These are phyloP conservation scores for Cokeromyces recurvatus DNA, from an alignment of 371 early-diverging fungal genomes.

Conservation along the genomic window DNA sequence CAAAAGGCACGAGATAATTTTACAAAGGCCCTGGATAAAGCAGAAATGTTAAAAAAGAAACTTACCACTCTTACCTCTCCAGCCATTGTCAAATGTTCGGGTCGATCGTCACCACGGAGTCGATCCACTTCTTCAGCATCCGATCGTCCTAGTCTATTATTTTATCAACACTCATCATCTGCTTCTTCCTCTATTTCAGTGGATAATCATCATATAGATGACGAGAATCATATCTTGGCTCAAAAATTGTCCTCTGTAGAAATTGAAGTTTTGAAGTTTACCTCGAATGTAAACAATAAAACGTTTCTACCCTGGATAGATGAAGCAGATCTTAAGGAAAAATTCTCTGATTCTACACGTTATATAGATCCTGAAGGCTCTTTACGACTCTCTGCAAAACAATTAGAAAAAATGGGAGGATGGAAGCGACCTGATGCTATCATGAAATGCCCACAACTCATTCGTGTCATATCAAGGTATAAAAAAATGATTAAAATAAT, in stretches of 20 bases:
- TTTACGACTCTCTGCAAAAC: conserved; percentile 70
- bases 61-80: background rate
- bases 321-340: conserved; percentile 56
- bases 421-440: conserved; percentile 83
- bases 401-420: conserved; percentile 64
- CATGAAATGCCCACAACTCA: conserved; percentile 62
- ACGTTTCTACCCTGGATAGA: conserved; percentile 76
- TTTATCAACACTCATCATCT: conserved; percentile 14
- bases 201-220: conserved; percentile 5
- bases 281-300: conserved; percentile 69
- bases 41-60: conserved; percentile 26
- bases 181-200: conserved; percentile 6
- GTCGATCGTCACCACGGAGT: conserved; percentile 3
- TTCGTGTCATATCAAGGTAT: conserved; percentile 58
- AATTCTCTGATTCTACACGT: conserved; percentile 41
- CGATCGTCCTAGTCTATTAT: conserved; percentile 2
- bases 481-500: background rate
- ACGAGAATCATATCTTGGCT: conserved; percentile 17
- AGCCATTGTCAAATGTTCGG: too few relatives aligned
- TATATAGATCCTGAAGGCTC: conserved; percentile 73
- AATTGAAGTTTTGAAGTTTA: conserved; percentile 55
- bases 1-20: conserved; percentile 19
- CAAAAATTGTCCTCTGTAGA: conserved; percentile 44
- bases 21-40: conserved; percentile 31
- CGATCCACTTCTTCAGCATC: conserved; percentile 16